A percentile compares a stretch with the other conserved stretches of the same genome.
phyloP scores from a whole-genome alignment of 129 eudicot genomes.

The Mikania micrantha region DNA sequence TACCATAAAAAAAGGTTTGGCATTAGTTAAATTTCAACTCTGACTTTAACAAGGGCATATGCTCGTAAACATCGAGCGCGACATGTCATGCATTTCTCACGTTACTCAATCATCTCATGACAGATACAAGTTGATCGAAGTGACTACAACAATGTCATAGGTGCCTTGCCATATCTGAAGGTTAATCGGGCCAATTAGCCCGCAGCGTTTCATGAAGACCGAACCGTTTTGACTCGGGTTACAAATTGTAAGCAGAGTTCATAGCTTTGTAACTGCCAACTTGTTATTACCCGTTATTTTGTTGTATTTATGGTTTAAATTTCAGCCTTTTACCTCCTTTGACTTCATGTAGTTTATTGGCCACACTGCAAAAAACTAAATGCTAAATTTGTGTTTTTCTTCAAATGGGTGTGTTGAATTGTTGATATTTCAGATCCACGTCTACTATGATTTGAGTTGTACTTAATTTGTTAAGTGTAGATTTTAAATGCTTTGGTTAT shows the following conservation, averaged over 20 bases:
- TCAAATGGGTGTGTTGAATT: background rate
- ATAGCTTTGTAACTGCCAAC: slow-evolving; percentile 15
- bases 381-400: background rate
- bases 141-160: slow-evolving; percentile 90
- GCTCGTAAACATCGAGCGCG: background rate
- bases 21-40: background rate
- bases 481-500: too few relatives aligned
- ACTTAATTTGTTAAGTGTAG: too few relatives aligned
- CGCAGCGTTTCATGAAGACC: background rate
- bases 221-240: background rate
- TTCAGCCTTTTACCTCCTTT: slow-evolving; percentile 3
- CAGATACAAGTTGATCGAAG: slow-evolving; percentile 91
- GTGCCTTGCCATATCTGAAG: slow-evolving; percentile 93
- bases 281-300: slow-evolving; percentile 15
- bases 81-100: slow-evolving; percentile 15
- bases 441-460: background rate
- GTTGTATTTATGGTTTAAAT: slow-evolving; percentile 28
- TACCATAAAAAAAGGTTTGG: background rate
- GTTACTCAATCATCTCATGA: background rate
- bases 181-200: slow-evolving; percentile 67
- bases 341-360: slow-evolving; percentile 9
- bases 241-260: slow-evolving; percentile 5
- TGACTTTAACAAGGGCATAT: background rate
- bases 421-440: background rate
- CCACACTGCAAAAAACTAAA: slow-evolving; percentile 11